Base-by-base conservation (phyloP, 352 stramenopile species). In the Paralagenidium karlingii region DNA sequence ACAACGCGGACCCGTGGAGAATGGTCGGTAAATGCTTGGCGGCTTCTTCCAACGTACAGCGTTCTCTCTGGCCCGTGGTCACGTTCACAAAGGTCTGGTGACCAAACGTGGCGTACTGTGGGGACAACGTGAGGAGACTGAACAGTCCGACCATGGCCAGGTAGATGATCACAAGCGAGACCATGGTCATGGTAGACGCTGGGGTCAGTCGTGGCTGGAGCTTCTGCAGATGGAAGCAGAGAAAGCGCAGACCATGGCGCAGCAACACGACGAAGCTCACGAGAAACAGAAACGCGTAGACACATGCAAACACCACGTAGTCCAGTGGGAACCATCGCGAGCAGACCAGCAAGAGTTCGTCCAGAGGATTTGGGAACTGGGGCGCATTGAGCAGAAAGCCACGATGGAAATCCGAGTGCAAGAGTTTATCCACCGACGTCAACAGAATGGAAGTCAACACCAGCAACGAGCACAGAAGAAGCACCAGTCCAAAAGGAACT, bases 61-160 rank as follows among this genome's bases (percentile, higher is more conserved):
- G 66, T 26, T 60, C 31, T 18, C 79, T 59, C 19, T 51, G 43
- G 5, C 62, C 62, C 0, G 56, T 75, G 8, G 20, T 13, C 1
- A 45, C 47, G 30, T 83, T 58, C 6, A 43, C 55, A 43, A 73
- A 92, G 47, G 53, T 62, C 47, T 92, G 78, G 40, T 88, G 71
- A 7, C 78, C 78, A 34, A 92, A 92, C 1, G 76, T 88, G 13
- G 76, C 60, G 48, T 92, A 92, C 45, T 92, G 78, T 20, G 78
- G 78, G 9, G 78, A 75, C 27, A 92, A 47, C 13, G 78, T 87
- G 24, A 87, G 74, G 36, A 83, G 49, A 26, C 66, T 76, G 40
- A 92, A 90, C 21, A 92, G 68, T 11, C 68, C 69, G 16, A 89
- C 63, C 45, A 91, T 79, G 24, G 74, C 62, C 43, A 91, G 60